Evolutionary conservation across 768 basidiomycete species (phyloP).

Genomic region (Megacollybia marginata): DNA sequence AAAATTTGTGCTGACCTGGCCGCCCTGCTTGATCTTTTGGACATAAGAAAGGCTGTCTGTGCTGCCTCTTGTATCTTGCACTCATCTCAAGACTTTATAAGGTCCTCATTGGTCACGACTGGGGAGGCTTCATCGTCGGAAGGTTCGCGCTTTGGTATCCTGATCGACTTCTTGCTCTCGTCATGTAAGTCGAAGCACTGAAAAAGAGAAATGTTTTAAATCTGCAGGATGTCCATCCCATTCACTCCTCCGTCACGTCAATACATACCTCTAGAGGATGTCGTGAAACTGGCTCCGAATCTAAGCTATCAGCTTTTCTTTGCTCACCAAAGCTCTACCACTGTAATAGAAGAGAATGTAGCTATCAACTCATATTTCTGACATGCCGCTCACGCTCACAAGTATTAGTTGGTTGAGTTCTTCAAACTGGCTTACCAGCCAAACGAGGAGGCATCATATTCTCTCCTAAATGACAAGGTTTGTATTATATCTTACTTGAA

Average conservation of each 20-base stretch:
- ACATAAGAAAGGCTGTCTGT: conserved; percentile 47
- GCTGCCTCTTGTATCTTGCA: background rate
- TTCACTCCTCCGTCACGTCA: conserved; percentile 50
- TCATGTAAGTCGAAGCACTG: conserved; percentile 36
- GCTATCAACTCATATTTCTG: background rate
- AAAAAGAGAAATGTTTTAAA: too few species aligned
- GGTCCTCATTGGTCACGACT: conserved; percentile 77
- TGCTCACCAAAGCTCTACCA: conserved; percentile 39
- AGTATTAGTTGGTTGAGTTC: too few species aligned
- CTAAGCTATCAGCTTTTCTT: conserved; percentile 69
- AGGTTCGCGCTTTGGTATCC: conserved; percentile 74
- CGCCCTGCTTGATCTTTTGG: conserved; percentile 54
- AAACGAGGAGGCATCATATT: too few species aligned
- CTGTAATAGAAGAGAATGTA: conserved; percentile 53
- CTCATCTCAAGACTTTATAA: conserved; percentile 5
- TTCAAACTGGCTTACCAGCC: too few species aligned
- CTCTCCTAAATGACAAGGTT: too few species aligned
- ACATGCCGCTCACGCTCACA: too few species aligned
- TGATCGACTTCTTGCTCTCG: conserved; percentile 47
- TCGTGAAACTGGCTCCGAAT: conserved; percentile 45
- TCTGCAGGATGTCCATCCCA: conserved; percentile 53
- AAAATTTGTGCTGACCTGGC: conserved; percentile 54
- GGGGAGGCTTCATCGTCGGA: conserved; percentile 60
- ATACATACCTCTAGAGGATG: conserved; percentile 43
- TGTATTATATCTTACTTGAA: too few species aligned